phyloP scores from a whole-genome alignment of 2,329 filamentous ascomycete species.

The Xylariaceae sp. region DNA sequence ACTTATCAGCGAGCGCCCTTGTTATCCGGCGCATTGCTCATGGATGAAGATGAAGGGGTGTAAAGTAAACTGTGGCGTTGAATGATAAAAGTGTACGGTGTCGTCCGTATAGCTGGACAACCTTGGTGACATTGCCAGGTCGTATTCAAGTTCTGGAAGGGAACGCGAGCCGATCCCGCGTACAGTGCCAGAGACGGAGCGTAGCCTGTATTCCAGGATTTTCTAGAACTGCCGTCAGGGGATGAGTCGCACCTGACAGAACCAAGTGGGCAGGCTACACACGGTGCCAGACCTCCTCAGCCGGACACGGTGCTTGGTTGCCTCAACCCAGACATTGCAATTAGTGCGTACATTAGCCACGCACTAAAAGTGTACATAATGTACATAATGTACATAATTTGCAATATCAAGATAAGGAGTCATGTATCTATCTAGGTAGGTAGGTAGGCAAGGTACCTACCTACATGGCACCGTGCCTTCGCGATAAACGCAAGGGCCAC shows the following conservation, averaged over 20 bases:
- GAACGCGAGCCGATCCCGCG: not conserved
- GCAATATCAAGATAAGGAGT: not conserved
- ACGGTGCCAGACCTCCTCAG: too few species aligned
- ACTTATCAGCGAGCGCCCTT: conserved; percentile 21
- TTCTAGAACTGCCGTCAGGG: too few species aligned
- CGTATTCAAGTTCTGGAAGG: not conserved
- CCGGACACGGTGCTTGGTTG: not conserved
- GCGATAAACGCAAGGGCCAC: conserved; percentile 9
- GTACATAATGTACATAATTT: not conserved
- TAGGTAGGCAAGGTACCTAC: not conserved
- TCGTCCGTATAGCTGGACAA: not conserved
- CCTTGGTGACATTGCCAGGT: too few species aligned
- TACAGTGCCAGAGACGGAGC: not conserved
- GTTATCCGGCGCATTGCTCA: not conserved
- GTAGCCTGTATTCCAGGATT: not conserved
- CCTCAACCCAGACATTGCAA: not conserved
- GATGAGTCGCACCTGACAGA: too few species aligned
- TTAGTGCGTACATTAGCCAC: not conserved
- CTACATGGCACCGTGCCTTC: too few species aligned
- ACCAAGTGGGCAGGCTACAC: too few species aligned
- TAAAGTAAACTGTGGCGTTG: not conserved
- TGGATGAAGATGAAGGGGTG: not conserved
- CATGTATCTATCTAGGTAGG: not conserved
- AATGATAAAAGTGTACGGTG: not conserved
- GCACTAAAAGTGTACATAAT: not conserved